These are phyloP conservation scores for Zalaria obscura DNA, from an alignment of 2,329 filamentous ascomycete species.

Conservation along the genomic window DNA sequence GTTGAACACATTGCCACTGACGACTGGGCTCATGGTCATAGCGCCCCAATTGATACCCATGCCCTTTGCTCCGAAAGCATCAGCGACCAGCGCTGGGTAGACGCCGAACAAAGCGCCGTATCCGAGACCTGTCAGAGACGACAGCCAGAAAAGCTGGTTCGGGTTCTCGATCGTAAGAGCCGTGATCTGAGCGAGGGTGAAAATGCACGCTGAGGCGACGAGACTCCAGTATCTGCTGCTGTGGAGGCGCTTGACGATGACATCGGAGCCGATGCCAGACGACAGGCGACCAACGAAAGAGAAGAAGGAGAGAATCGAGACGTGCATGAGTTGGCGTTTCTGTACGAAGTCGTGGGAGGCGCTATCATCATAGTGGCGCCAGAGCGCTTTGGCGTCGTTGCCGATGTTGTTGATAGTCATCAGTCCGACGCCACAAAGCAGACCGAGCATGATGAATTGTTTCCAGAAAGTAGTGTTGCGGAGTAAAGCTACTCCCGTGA, in stretches of 20 bases:
- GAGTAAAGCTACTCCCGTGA: constrained; percentile 68
- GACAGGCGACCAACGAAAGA: constrained; percentile 72
- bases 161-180: constrained; percentile 67
- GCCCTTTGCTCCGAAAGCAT: constrained; percentile 80
- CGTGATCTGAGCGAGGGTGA: constrained; percentile 63
- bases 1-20: constrained; percentile 87
- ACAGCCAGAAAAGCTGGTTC: constrained; percentile 61
- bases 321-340: constrained; percentile 74
- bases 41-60: constrained; percentile 93
- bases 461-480: constrained; percentile 75
- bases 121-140: constrained; percentile 68
- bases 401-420: constrained; percentile 99
- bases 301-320: constrained; percentile 81
- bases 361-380: constrained; percentile 69
- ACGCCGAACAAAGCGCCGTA: constrained; percentile 94
- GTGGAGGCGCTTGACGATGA: constrained; percentile 67
- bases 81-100: constrained; percentile 72
- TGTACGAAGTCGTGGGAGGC: constrained; percentile 63
- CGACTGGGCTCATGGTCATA: constrained; percentile 78
- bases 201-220: constrained; percentile 61
- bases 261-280: constrained; percentile 71
- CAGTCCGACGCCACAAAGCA: constrained; percentile 83
- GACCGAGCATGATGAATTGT: constrained; percentile 70
- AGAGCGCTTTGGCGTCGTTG: constrained; percentile 71
- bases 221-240: constrained; percentile 87